A percentile compares a stretch with the other conserved stretches of the same genome.
phyloP scores from a whole-genome alignment of 805 yeast species.

The Ogataea neopini region DNA sequence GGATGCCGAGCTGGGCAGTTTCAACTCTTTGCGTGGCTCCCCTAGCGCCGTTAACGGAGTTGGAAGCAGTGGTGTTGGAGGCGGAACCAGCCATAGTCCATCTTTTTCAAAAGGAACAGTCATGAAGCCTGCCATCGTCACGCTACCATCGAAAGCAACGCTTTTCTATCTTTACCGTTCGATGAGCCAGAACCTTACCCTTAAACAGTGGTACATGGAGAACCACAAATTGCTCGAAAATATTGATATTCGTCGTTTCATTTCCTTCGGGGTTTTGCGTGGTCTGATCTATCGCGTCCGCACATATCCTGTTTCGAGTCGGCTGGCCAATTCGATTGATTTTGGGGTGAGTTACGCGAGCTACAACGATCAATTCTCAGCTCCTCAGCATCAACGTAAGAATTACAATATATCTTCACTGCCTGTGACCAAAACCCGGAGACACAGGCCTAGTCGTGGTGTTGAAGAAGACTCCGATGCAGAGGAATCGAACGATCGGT shows the following conservation, averaged over 20 bases:
- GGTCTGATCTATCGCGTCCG: slow-evolving; percentile 81
- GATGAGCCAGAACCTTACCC: slow-evolving; percentile 71
- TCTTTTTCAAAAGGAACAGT: not conserved
- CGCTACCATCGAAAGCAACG: slow-evolving; percentile 61
- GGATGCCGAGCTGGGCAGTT: slow-evolving; percentile 24
- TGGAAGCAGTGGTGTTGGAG: no score
- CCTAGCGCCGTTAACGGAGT: slow-evolving; percentile 2
- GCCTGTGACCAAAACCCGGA: slow-evolving; percentile 21
- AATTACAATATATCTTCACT: slow-evolving; percentile 21
- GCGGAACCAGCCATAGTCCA: slow-evolving; percentile 3
- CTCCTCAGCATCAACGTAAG: slow-evolving; percentile 7
- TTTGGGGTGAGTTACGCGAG: slow-evolving; percentile 14
- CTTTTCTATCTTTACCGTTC: slow-evolving; percentile 75
- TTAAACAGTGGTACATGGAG: slow-evolving; percentile 80
- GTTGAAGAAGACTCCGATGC: slow-evolving; percentile 11
- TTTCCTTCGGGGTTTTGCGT: slow-evolving; percentile 82
- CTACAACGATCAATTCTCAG: slow-evolving; percentile 7
- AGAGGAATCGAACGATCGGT: slow-evolving; percentile 25
- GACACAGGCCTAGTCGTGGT: slow-evolving; percentile 26
- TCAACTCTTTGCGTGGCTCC: slow-evolving; percentile 13
- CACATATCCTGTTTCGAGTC: slow-evolving; percentile 64
- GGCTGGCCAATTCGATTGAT: slow-evolving; percentile 41
- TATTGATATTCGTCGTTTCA: slow-evolving; percentile 80
- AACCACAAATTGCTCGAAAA: slow-evolving; percentile 57
- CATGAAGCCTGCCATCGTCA: slow-evolving; percentile 14